Base-by-base conservation (phyloP, 768 basidiomycete genomes). In the Psilocybe sp. region DNA sequence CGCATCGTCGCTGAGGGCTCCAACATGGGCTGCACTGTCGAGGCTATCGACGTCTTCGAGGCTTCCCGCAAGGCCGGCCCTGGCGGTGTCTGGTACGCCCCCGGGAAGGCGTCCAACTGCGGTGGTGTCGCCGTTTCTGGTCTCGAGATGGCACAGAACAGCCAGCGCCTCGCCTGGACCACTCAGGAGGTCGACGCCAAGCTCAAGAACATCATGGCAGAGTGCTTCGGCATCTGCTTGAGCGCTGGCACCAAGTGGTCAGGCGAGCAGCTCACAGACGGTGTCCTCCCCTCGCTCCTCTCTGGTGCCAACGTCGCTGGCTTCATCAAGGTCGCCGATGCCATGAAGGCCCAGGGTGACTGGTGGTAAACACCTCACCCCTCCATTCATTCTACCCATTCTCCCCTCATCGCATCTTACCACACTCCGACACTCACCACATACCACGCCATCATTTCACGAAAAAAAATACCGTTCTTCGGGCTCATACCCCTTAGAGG, bases 81-180 rank as follows among this genome's bases (percentile, higher is more conserved):
- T 20, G 64, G 66, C 42, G 73, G 77, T 50, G 70, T 80, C 45
- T 88, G 83, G 83, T 88, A 87, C 68, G 85, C 84, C 11, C 86
- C 87, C 47, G 86, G 86, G 52, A 89, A 78, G 69, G 76, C 77
- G 5, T 74, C 76, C 64, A 84, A 85, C 70, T 79, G 77, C 57
- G 87, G 87, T 66, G 87, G 87, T 69, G 87, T 89, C 47, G 85
- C 85, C 36, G 85, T 87, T 18, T 87, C 84, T 8, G 85, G 84
- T 56, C 80, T 89, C 54, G 87, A 88, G 73, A 87, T 88, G 85
- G 81, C 84, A 2, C 86, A 88, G 71, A 88, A 89, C 75, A 84
- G 82, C 60, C 77, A 81, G 61, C 72, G 81, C 33, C 75, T 82
- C 40, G 72, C 76, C 39, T 88, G 86, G 86, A 69, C 79, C 3